Conservation (phyloP, 2,329 filamentous ascomycete species). For the Ascochyta lentis region DNA sequence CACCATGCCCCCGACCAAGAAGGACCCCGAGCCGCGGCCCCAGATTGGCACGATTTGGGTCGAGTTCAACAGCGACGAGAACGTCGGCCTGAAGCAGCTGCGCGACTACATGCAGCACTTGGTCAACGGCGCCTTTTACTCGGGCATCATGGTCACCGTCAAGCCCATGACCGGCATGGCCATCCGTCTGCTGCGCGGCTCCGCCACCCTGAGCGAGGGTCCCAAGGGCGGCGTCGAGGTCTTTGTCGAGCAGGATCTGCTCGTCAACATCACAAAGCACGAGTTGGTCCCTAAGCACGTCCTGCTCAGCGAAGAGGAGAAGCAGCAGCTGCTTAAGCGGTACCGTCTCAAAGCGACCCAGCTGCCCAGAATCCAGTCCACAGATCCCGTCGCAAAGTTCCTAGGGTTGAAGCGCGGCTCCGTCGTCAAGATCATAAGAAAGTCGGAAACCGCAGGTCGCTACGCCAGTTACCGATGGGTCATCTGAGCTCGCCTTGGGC, state of each 20-base stretch:
- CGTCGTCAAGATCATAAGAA: conserved; percentile 98
- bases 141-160: conserved; percentile 87
- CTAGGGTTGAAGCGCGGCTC: conserved; percentile 87
- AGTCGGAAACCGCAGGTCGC: conserved; percentile 91
- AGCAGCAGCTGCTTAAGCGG: conserved; percentile 80
- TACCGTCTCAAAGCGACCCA: conserved; percentile 98
- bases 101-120: conserved; percentile 87
- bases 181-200: conserved; percentile 43
- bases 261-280: conserved; percentile 98
- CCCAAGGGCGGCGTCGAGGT: conserved; percentile 91
- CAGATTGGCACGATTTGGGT: conserved; percentile 90
- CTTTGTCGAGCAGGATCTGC: conserved; percentile 92
- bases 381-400: conserved; percentile 92
- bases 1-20: conserved; percentile 72
- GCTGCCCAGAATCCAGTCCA: conserved; percentile 86
- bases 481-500: conserved; percentile 40
- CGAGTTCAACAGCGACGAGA: conserved; percentile 83
- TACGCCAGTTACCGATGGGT: conserved; percentile 92
- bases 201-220: conserved; percentile 36
- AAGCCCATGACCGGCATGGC: conserved; percentile 84
- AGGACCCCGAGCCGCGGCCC: conserved; percentile 72
- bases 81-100: conserved; percentile 90
- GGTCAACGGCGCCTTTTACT: conserved; percentile 79
- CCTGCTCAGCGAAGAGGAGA: conserved; percentile 87
- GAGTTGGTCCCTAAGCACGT: conserved; percentile 95